Percentiles rank a stretch among this genome's conserved stretches.
phyloP scores from a whole-genome alignment of 108 stramenopile genomes.

The Schizochytrium sp. region DNA sequence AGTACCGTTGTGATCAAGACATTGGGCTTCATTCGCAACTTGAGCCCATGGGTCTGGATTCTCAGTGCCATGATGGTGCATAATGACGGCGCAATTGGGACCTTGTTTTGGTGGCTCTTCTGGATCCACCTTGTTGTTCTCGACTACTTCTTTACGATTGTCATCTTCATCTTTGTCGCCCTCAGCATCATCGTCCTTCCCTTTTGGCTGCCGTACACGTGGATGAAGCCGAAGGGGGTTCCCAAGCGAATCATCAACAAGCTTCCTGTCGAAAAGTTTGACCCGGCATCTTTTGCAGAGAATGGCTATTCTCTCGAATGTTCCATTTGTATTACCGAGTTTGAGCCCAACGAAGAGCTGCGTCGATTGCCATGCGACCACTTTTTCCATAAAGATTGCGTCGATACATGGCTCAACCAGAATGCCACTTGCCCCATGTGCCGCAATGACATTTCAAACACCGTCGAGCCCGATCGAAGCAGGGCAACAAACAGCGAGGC shows the following conservation, averaged over 20 bases:
- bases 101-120: background rate
- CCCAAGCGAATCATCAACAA: background rate
- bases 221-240: background rate
- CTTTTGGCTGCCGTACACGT: background rate
- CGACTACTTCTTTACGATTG: background rate
- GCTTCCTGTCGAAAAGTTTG: background rate
- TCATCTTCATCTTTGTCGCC: background rate
- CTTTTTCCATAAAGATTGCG: slow-evolving; percentile 70
- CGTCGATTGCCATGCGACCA: slow-evolving; percentile 71
- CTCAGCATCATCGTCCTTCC: background rate
- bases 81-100: background rate
- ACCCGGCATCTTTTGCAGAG: background rate
- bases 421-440: background rate
- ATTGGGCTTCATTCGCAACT: background rate
- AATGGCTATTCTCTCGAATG: slow-evolving; percentile 47
- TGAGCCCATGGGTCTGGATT: background rate
- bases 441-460: background rate
- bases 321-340: slow-evolving; percentile 78
- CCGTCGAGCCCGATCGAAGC: too few relatives aligned
- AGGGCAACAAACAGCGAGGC: too few relatives aligned
- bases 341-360: slow-evolving; percentile 58
- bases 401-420: slow-evolving; percentile 65
- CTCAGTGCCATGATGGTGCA: background rate
- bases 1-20: background rate
- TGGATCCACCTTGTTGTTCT: background rate